phyloP scores from a whole-genome alignment of 2,329 filamentous ascomycete species.

The Cytospora leucostoma region DNA sequence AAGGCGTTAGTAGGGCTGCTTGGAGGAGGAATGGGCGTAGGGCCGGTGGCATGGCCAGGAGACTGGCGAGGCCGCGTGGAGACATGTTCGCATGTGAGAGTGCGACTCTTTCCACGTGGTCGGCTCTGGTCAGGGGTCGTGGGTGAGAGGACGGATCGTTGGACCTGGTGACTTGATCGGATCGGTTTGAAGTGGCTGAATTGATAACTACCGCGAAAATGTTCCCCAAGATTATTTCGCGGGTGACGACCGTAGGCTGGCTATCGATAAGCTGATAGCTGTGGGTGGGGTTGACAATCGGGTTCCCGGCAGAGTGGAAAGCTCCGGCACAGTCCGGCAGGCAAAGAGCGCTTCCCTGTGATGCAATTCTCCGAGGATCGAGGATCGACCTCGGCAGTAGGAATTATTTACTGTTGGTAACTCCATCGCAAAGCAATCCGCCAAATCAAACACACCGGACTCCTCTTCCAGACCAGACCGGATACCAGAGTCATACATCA shows the following conservation, averaged over 20 bases:
- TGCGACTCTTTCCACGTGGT: conserved; percentile 23
- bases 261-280: background rate
- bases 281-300: no score
- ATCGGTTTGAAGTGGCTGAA: conserved; percentile 4
- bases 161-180: conserved; percentile 10
- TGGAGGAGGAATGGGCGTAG: conserved; percentile 31
- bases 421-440: background rate
- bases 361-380: conserved; percentile 3
- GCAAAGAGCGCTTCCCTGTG: conserved; percentile 6
- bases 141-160: background rate
- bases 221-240: conserved; percentile 22
- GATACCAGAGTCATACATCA: background rate
- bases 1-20: conserved; percentile 19
- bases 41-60: conserved; percentile 32
- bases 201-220: conserved; percentile 2
- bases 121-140: conserved; percentile 2
- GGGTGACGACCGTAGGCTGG: conserved; percentile 19
- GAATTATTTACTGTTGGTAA: background rate
- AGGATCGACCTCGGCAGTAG: background rate
- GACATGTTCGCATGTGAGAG: conserved; percentile 25
- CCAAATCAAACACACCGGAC: background rate
- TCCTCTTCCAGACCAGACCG: background rate
- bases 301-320: background rate
- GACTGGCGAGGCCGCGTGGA: conserved; percentile 25
- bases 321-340: background rate